Conservation (phyloP, 2,329 filamentous ascomycete genomes). For the Hymenoscyphus repandus region DNA sequence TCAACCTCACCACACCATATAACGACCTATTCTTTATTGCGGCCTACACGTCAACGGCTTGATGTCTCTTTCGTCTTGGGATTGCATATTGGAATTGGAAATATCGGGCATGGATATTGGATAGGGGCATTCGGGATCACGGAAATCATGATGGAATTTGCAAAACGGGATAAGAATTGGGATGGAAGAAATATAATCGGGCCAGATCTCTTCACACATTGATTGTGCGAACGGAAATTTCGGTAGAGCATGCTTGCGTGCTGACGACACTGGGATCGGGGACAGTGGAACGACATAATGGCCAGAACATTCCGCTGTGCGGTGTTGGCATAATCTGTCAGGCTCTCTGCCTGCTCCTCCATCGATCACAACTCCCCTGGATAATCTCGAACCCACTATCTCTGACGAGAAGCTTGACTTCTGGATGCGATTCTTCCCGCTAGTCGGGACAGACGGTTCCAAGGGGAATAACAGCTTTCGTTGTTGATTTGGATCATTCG, state of each 20-base stretch:
- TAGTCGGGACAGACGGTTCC: too few species aligned
- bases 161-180: conserved; percentile 6
- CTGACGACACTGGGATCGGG: conserved; percentile 15
- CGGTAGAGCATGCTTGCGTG: conserved; percentile 26
- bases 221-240: conserved; percentile 11
- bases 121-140: not conserved
- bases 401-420: too few species aligned
- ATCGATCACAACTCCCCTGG: too few species aligned
- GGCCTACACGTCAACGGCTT: conserved; percentile 17
- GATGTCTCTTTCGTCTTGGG: conserved; percentile 26
- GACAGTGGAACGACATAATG: too few species aligned
- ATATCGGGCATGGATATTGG: not conserved
- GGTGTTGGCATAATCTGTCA: not conserved
- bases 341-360: not conserved
- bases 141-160: conserved; percentile 13
- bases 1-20: conserved; percentile 18
- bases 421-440: too few species aligned
- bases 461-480: too few species aligned
- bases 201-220: conserved; percentile 16
- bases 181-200: conserved; percentile 11
- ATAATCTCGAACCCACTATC: too few species aligned
- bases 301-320: too few species aligned
- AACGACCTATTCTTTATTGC: conserved; percentile 1
- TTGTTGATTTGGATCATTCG: too few species aligned
- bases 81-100: conserved; percentile 5